Percentiles rank a stretch among this genome's conserved stretches.
Evolutionary conservation across 2,329 filamentous ascomycete genomes (phyloP).

Genomic region (Venturia asperata): DNA sequence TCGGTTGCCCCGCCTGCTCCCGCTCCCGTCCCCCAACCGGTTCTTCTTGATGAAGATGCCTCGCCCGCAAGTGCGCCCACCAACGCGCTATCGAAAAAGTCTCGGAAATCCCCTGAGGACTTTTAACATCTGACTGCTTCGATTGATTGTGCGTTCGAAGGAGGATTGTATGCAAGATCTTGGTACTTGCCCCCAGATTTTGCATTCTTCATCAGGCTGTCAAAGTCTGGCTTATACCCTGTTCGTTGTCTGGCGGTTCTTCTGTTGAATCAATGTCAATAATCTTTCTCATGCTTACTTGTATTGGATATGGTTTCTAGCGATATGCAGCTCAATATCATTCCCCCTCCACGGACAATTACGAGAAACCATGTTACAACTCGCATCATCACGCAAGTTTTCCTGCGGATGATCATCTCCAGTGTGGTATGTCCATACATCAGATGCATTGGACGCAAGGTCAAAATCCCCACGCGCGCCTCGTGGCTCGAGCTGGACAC

Average conservation of each 20-base stretch:
- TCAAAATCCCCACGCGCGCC: too few relatives aligned
- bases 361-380: background rate
- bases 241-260: background rate
- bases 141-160: too few relatives aligned
- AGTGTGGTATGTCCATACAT: too few relatives aligned
- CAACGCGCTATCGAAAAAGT: background rate
- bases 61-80: slow-evolving; percentile 1
- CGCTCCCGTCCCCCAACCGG: background rate
- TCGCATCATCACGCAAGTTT: background rate
- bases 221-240: background rate
- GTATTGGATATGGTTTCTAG: background rate
- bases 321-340: background rate
- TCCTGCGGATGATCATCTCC: too few relatives aligned
- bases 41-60: background rate
- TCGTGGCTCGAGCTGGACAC: too few relatives aligned
- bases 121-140: background rate
- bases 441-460: too few relatives aligned
- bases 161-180: background rate
- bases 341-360: background rate
- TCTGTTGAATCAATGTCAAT: background rate
- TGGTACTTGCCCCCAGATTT: background rate
- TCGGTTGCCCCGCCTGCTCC: background rate
- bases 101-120: slow-evolving; percentile 2
- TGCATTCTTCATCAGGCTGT: background rate
- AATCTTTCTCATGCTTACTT: background rate